phyloP scores from a whole-genome alignment of 2,329 filamentous ascomycete species.

The Ophiosphaerella herpotricha region DNA sequence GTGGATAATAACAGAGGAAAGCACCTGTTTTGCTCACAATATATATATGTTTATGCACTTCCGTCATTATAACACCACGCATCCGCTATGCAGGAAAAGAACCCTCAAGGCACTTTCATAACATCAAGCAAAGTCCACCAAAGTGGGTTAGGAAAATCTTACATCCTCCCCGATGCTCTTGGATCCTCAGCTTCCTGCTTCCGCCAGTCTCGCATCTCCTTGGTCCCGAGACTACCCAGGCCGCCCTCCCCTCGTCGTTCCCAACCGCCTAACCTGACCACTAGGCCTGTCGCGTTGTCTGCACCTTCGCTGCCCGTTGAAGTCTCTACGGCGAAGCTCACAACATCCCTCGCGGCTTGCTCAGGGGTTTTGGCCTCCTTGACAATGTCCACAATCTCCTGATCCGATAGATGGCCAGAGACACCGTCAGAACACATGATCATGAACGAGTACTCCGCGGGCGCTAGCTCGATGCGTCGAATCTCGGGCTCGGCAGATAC shows the following conservation, averaged over 20 bases:
- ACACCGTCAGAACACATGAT: slow-evolving; percentile 90
- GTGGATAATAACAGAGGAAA: neutral
- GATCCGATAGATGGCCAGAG: slow-evolving; percentile 81
- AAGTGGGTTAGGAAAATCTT: neutral
- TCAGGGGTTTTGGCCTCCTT: slow-evolving; percentile 94
- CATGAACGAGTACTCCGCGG: slow-evolving; percentile 86
- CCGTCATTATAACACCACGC: neutral
- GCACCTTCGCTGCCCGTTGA: slow-evolving; percentile 54
- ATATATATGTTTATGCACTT: neutral
- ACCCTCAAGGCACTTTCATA: neutral
- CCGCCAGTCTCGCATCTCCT: slow-evolving; percentile 85
- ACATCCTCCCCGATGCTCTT: slow-evolving; percentile 68
- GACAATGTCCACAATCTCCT: slow-evolving; percentile 94
- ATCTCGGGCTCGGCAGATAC: slow-evolving; percentile 94
- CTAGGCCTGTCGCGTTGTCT: slow-evolving; percentile 68
- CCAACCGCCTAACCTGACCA: slow-evolving; percentile 68
- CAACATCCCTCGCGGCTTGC: slow-evolving; percentile 76
- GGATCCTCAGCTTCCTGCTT: slow-evolving; percentile 81
- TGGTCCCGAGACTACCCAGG: slow-evolving; percentile 84
- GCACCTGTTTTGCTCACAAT: too few relatives aligned
- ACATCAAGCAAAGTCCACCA: neutral
- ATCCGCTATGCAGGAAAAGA: neutral
- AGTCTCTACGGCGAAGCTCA: slow-evolving; percentile 88
- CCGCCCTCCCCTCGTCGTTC: slow-evolving; percentile 80
- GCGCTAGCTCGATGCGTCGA: slow-evolving; percentile 73